Base-by-base conservation (phyloP, 345 rosid species). In the Lepidium didymum region DNA sequence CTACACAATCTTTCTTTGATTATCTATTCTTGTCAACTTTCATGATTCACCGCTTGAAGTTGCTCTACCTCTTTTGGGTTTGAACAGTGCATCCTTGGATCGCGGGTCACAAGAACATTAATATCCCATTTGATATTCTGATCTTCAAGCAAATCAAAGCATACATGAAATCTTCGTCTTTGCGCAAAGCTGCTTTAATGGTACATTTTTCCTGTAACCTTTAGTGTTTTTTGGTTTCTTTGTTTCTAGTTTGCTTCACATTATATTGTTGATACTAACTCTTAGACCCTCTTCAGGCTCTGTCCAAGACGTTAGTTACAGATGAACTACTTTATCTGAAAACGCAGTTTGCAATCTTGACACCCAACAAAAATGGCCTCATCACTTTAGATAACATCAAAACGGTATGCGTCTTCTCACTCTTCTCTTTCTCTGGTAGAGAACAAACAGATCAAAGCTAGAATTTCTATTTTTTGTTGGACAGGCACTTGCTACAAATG, bases 81-180 rank as follows among this genome's bases (percentile, higher is more conserved):
- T 77, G 64, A 64, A 21, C 84, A 94, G 99, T 92, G 78, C 97
- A 94, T 82, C 96, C 99, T 56, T 94, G 99, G 99, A 75, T 91
- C 5, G 77, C 82, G 52, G 78, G 81, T 42, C 70, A 60, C 62
- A 74, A 69, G 37, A 79, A 75, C 37, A 77, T 78, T 19, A 86
- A 81, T 71, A 79, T 89, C 63, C 91, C 96, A 61, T 85, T 89
- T 50, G 99, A 94, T 82, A 76, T 91, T 70, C 67, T 80, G 33
- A 77, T 89, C 60, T 84, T 91, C 64, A 87, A 69, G 82, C 90
- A 81, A 66, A 81, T 91, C 80, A 91, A 80, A 83, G 79, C 84
- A 19, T 94, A 94, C 61, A 78, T 91, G 84, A 85, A 78, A 66
- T 87, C 97, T 7, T 87, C 99, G 43, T 82, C 96, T 75, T 73